These are phyloP conservation scores for Candida berthetii DNA, from an alignment of 805 yeast species.

Conservation along the genomic window DNA sequence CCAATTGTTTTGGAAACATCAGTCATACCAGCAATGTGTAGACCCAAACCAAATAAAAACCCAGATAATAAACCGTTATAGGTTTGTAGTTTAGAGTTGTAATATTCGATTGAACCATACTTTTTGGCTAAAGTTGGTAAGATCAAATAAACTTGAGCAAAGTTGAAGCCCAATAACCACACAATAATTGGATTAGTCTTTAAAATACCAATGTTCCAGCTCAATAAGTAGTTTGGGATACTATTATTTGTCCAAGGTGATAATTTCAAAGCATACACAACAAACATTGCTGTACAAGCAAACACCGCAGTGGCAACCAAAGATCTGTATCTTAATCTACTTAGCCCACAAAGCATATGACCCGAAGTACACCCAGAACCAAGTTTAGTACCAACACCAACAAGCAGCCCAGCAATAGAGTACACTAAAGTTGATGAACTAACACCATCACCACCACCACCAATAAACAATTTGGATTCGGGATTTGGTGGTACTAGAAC, in stretches of 20 bases:
- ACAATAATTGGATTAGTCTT: neutral
- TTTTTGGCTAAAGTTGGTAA: conserved; percentile 18
- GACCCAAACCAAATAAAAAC: conserved; percentile 37
- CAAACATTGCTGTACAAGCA: conserved; percentile 25
- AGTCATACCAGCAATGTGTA: conserved; percentile 41
- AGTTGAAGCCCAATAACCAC: neutral
- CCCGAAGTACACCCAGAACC: conserved; percentile 53
- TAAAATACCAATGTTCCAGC: neutral
- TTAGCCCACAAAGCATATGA: conserved; percentile 45
- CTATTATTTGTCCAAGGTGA: conserved; percentile 4
- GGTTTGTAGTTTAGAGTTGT: neutral
- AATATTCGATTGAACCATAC: neutral
- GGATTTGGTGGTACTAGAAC: conserved; percentile 21
- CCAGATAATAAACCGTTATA: conserved; percentile 21
- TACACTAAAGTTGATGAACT: neutral
- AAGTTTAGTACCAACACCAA: conserved; percentile 40
- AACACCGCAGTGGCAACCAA: conserved; percentile 38
- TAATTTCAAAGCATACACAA: conserved; percentile 4
- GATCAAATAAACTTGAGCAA: conserved; percentile 16
- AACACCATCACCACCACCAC: neutral
- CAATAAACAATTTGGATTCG: conserved; percentile 1
- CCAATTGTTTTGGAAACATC: conserved; percentile 37
- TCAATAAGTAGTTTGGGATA: conserved; percentile 4
- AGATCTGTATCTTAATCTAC: conserved; percentile 37
- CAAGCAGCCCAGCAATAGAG: conserved; percentile 31